phyloP scores from a whole-genome alignment of 805 yeast species.

The Candida dajiaensis region DNA sequence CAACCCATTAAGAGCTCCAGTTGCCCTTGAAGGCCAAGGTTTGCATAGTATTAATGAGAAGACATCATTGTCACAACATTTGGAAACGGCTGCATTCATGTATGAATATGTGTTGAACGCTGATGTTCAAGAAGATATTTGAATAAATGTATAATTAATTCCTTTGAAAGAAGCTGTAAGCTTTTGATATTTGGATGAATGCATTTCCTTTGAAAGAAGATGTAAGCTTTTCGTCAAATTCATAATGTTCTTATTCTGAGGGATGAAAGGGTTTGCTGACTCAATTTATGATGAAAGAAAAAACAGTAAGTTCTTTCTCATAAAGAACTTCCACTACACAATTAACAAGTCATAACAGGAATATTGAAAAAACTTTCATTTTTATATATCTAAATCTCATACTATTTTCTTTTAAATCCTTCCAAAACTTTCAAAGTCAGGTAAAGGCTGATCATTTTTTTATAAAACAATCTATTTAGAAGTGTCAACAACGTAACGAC shows the following conservation, averaged over 20 bases:
- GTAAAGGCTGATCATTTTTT: background rate
- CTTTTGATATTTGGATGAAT: no score
- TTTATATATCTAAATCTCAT: no score
- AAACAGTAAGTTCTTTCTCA: no score
- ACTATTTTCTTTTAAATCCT: background rate
- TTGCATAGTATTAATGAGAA: conserved; percentile 57
- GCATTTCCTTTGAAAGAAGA: no score
- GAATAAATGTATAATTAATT: background rate
- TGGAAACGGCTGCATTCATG: conserved; percentile 45
- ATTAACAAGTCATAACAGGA: background rate
- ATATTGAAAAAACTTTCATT: background rate
- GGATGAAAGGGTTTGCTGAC: no score
- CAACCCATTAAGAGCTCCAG: conserved; percentile 18
- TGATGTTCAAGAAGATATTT: conserved; percentile 19
- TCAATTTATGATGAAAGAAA: no score
- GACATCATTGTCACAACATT: conserved; percentile 42
- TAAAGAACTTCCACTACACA: no score
- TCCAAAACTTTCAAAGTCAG: background rate
- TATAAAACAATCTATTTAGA: conserved; percentile 36
- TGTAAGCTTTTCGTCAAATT: no score
- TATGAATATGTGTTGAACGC: conserved; percentile 42
- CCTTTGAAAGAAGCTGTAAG: no score
- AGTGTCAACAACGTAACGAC: conserved; percentile 83
- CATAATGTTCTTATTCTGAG: no score
- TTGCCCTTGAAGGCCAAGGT: conserved; percentile 13